phyloP scores from a whole-genome alignment of 176 grass and related monocot genomes.

The Rhynchospora pubera region DNA sequence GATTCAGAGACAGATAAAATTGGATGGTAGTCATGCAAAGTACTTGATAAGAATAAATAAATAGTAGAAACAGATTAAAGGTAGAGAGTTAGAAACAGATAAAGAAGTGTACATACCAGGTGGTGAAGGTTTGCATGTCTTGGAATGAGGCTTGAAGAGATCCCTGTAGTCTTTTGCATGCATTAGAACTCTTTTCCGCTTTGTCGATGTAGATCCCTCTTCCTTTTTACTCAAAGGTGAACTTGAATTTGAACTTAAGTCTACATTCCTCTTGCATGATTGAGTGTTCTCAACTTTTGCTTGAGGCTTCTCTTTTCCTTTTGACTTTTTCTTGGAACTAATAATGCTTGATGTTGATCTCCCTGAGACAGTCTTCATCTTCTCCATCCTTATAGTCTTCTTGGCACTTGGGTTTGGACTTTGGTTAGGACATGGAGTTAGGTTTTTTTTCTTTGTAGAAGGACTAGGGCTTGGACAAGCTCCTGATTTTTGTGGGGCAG shows the following conservation, averaged over 20 bases:
- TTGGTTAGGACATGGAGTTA: background rate
- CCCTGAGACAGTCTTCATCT: conserved; percentile 13
- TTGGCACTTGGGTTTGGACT: conserved; percentile 19
- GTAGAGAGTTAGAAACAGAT: background rate
- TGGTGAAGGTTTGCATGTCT: background rate
- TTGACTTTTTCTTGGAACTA: background rate
- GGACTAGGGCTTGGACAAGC: background rate
- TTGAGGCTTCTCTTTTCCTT: background rate
- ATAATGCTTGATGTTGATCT: conserved; percentile 18
- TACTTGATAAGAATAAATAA: background rate
- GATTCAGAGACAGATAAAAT: background rate
- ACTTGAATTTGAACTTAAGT: background rate
- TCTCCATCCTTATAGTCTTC: background rate
- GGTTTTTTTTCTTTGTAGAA: background rate
- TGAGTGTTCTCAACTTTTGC: background rate
- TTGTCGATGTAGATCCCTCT: background rate
- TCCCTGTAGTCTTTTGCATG: conserved; percentile 14
- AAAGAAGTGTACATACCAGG: background rate
- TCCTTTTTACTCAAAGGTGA: conserved; percentile 1
- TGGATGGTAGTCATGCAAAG: background rate
- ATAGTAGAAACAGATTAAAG: too few species aligned
- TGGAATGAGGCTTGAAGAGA: background rate
- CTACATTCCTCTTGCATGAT: background rate
- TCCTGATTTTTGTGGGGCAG: background rate
- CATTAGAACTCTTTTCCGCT: conserved; percentile 1